Conservation (phyloP, 441 rosid genomes). For the Jatropha podagrica region DNA sequence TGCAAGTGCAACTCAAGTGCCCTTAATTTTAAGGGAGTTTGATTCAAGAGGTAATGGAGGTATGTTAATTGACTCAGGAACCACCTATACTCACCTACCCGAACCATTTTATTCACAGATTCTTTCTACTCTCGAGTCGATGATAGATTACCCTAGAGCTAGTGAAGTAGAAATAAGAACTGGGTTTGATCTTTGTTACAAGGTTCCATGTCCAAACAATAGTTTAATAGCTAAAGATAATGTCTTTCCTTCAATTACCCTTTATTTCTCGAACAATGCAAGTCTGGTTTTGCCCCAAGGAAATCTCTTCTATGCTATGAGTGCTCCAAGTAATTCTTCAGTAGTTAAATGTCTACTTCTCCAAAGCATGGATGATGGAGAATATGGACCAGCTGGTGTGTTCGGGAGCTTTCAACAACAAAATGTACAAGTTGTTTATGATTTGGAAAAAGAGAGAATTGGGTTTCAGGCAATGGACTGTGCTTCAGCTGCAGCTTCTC, state of each 20-base stretch:
- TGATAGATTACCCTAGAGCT: constrained; percentile 61
- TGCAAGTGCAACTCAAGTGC: constrained; percentile 35
- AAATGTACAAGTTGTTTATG: constrained; percentile 72
- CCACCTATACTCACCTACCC: constrained; percentile 79
- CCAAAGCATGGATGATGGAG: constrained; percentile 67
- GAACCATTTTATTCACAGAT: constrained; percentile 65
- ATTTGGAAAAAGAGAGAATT: constrained; percentile 68
- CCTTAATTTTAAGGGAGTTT: constrained; percentile 53
- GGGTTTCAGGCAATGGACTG: constrained; percentile 82
- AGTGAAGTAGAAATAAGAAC: constrained; percentile 45
- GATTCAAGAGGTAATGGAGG: constrained; percentile 83
- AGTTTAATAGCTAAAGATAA: constrained; percentile 15
- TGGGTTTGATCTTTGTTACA: constrained; percentile 81
- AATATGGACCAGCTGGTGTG: constrained; percentile 73
- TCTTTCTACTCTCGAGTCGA: constrained; percentile 44
- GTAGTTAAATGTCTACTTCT: constrained; percentile 71
- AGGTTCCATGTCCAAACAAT: constrained; percentile 59
- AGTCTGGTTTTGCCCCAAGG: constrained; percentile 64
- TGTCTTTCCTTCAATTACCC: constrained; percentile 57
- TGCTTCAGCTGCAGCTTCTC: constrained; percentile 51
- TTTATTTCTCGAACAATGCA: constrained; percentile 68
- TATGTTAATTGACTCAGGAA: constrained; percentile 78
- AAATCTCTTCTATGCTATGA: constrained; percentile 66
- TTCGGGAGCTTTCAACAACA: constrained; percentile 90
- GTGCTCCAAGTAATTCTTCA: constrained; percentile 60